Percentiles rank a stretch among this genome's conserved stretches.
phyloP scores from a whole-genome alignment of 2,329 filamentous ascomycete species.

The Verticillium albo-atrum region DNA sequence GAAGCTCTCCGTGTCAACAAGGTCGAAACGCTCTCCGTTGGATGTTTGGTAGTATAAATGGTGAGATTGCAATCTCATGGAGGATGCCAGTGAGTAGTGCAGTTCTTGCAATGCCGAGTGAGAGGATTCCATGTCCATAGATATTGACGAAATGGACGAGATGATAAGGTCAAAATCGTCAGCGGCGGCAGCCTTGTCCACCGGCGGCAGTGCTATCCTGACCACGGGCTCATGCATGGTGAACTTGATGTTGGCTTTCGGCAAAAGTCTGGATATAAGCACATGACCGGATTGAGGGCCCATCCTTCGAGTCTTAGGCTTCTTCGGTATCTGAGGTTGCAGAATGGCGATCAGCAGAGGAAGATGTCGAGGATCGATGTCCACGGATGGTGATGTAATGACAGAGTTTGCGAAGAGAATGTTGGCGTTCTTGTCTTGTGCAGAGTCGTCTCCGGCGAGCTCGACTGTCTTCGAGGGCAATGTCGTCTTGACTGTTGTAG shows the following conservation, averaged over 20 bases:
- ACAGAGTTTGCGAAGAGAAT: constrained; percentile 96
- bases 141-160: constrained; percentile 89
- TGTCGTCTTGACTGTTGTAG: constrained; percentile 89
- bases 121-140: constrained; percentile 91
- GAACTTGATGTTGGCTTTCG: constrained; percentile 91
- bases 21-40: constrained; percentile 74
- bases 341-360: constrained; percentile 78
- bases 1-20: constrained; percentile 82
- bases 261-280: constrained; percentile 83
- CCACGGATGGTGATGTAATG: constrained; percentile 90
- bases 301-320: constrained; percentile 14
- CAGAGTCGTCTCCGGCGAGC: constrained; percentile 66
- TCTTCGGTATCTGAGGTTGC: constrained; percentile 40
- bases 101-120: constrained; percentile 80
- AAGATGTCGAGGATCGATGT: constrained; percentile 87
- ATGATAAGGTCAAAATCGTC: constrained; percentile 95
- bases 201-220: constrained; percentile 79
- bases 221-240: constrained; percentile 96
- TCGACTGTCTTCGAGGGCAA: constrained; percentile 91
- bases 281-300: constrained; percentile 49
- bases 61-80: constrained; percentile 79
- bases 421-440: constrained; percentile 77
- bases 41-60: constrained; percentile 93
- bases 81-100: constrained; percentile 81
- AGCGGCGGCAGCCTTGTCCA: constrained; percentile 57